Conservation (phyloP, 371 early-diverging fungal species). For the Syncephalastrum monosporum region DNA sequence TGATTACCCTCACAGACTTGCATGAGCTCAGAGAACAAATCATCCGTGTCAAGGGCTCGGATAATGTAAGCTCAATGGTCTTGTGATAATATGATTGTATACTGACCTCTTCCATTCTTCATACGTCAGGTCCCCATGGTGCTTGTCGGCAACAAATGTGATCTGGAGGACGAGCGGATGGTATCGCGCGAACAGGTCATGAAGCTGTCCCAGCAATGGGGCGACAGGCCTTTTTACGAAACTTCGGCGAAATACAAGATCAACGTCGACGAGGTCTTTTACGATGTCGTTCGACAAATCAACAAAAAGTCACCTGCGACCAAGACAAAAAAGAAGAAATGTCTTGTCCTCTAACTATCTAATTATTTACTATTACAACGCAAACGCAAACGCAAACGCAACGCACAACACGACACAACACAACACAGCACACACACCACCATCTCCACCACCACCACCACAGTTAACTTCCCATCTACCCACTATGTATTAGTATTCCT, state of each 20-base stretch:
- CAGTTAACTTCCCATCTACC: neutral
- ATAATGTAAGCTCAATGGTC: slow-evolving; percentile 55
- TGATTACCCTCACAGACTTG: slow-evolving; percentile 78
- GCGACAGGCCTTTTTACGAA: slow-evolving; percentile 74
- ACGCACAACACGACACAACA: too few species aligned
- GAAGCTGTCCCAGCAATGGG: slow-evolving; percentile 69
- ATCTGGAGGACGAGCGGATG: slow-evolving; percentile 76
- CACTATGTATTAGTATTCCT: neutral
- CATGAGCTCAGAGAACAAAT: slow-evolving; percentile 79
- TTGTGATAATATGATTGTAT: neutral
- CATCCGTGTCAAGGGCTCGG: slow-evolving; percentile 77
- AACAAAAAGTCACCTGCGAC: slow-evolving; percentile 17
- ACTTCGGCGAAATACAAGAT: slow-evolving; percentile 83
- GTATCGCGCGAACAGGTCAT: slow-evolving; percentile 69
- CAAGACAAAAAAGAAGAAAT: slow-evolving; percentile 1
- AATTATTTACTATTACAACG: too few species aligned
- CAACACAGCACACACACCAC: too few species aligned
- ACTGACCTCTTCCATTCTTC: neutral
- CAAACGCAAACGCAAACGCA: too few species aligned
- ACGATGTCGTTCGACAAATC: slow-evolving; percentile 61
- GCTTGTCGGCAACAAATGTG: slow-evolving; percentile 86
- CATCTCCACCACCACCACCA: too few species aligned
- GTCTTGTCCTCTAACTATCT: too few species aligned
- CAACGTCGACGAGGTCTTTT: slow-evolving; percentile 79
- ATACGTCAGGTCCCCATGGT: slow-evolving; percentile 77